Evolutionary conservation across 306 rosid species (phyloP).

Genomic region (Quercus glauca): DNA sequence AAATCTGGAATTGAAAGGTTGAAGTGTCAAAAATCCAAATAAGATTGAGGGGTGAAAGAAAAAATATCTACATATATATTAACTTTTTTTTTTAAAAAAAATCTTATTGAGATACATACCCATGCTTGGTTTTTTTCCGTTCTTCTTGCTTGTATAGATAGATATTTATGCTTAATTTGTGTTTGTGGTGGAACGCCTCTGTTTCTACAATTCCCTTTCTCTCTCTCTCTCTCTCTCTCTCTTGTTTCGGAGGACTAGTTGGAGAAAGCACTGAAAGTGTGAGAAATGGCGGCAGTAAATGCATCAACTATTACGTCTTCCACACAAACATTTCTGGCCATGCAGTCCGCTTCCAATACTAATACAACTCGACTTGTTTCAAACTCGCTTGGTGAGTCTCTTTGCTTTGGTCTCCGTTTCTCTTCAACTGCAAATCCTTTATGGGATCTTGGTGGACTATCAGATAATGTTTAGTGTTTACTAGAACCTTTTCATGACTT

Average conservation of each 20-base stretch:
- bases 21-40: no score
- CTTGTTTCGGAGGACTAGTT: background rate
- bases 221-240: no score
- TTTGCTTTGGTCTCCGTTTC: background rate
- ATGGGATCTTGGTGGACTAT: background rate
- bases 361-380: conserved; percentile 24
- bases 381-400: conserved; percentile 49
- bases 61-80: no score
- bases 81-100: no score
- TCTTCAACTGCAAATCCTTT: background rate
- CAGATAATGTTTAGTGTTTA: background rate
- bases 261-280: conserved; percentile 22
- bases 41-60: no score
- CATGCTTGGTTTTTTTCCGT: background rate
- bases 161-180: conserved; percentile 9
- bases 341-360: conserved; percentile 18
- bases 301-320: conserved; percentile 57
- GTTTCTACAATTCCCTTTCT: background rate
- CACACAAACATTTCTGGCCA: conserved; percentile 40
- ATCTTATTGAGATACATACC: background rate
- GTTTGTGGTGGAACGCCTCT: background rate
- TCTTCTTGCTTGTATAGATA: background rate
- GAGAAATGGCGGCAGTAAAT: conserved; percentile 60
- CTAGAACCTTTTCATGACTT: no score
- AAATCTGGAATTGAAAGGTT: no score